phyloP scores from a whole-genome alignment of 1,139 yeast genomes.

The Candida pseudocylindracea region DNA sequence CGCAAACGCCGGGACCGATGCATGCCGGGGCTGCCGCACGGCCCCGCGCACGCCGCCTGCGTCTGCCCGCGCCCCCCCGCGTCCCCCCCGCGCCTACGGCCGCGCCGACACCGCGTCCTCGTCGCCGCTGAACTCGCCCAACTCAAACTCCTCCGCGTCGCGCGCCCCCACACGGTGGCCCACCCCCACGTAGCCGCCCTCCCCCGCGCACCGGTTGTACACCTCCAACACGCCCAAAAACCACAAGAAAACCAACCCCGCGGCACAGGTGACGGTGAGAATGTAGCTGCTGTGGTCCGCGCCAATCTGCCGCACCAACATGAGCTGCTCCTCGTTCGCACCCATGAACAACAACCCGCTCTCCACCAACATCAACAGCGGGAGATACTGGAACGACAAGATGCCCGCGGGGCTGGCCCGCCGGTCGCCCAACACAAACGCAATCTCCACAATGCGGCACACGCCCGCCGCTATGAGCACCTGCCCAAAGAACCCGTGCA shows the following conservation, averaged over 20 bases:
- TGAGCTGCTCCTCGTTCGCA: slow-evolving; percentile 77
- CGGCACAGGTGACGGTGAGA: slow-evolving; percentile 50
- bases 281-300: slow-evolving; percentile 76
- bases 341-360: slow-evolving; percentile 76
- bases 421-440: slow-evolving; percentile 39
- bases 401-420: slow-evolving; percentile 26
- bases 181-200: slow-evolving; percentile 15
- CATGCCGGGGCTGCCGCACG: too few relatives aligned
- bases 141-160: slow-evolving; percentile 3
- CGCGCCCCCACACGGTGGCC: slow-evolving; percentile 1
- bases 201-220: slow-evolving; percentile 30
- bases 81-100: too few relatives aligned
- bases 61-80: too few relatives aligned
- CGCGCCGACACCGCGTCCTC: too few relatives aligned
- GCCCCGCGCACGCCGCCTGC: too few relatives aligned
- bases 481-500: slow-evolving; percentile 70
- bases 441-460: slow-evolving; percentile 52
- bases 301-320: slow-evolving; percentile 45
- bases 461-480: slow-evolving; percentile 64
- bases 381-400: slow-evolving; percentile 56
- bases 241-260: slow-evolving; percentile 53
- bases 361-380: slow-evolving; percentile 60
- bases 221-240: slow-evolving; percentile 29
- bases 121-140: slow-evolving; percentile 2
- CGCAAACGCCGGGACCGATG: too few relatives aligned